Evolutionary conservation across 1,139 yeast genomes (phyloP), one percentile per base, ranked within the genome.

Genomic region (Casaregolazyma suthepensis): DNA sequence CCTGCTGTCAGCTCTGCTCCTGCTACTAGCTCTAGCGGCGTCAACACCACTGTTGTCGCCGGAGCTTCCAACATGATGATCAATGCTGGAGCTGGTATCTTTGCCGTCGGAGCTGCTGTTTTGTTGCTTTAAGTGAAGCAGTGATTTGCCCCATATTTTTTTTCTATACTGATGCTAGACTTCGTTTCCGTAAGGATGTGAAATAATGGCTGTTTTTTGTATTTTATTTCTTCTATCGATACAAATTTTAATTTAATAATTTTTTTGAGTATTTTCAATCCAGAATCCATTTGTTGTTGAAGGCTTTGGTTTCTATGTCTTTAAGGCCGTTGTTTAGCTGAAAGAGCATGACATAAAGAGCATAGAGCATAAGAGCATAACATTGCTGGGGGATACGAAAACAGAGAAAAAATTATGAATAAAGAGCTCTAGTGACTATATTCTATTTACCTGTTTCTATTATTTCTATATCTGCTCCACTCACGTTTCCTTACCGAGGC

Each of bases 41-140:
- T 37, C n/a, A 20, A 31, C 47, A 45, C 42, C 18, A 35, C 47
- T 23, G 47, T 40, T 47, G 50, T 38, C 6, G 38, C 29, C 22
- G 50, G 50, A 10, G 50, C 50, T 38, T 19, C 20, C 7, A 35
- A 29, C 20, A 18, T 40, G 40, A 35, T 47, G 15, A 45, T 31
- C 42, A 53, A 53, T 26, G 53, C 52, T 18, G 54, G 50, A 40
- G 48, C 43, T 17, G 54, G 43, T 43, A 49, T 43, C 13, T n/a
- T 48, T 31, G 54, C 55, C 43, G 53, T 20, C 18, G 46, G 54
- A 26, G 53, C 52, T 44, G 54, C 48, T 22, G 50, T 38, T 13
- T 22, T 47, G 12, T 40, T 47, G 29, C 42, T 47, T 43, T 47
- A 40, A 40, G 37, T 18, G 7, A 22, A 22, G 6, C 26, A 22